Evolutionary conservation across 2,329 filamentous ascomycete species (phyloP).

Genomic region (Fusarium austroafricanum): DNA sequence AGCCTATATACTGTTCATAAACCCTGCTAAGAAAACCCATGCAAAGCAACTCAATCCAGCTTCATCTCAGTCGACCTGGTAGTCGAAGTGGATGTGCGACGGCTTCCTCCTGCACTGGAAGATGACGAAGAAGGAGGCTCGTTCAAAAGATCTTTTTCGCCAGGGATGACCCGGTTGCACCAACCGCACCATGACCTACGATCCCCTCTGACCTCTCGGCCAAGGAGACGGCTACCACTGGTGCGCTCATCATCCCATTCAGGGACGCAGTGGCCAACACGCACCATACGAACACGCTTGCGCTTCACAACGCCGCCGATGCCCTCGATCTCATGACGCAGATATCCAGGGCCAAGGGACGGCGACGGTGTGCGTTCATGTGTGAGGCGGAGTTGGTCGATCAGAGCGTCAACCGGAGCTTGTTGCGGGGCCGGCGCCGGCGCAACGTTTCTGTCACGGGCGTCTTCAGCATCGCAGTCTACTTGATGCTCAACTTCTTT

Average conservation of each 20-base stretch:
- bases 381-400: slow-evolving; percentile 48
- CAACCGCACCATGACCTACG: slow-evolving; percentile 91
- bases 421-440: slow-evolving; percentile 30
- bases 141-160: slow-evolving; percentile 57
- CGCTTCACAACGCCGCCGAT: slow-evolving; percentile 90
- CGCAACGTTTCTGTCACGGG: slow-evolving; percentile 57
- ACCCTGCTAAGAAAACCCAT: not conserved
- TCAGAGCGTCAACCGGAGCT: slow-evolving; percentile 43
- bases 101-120: slow-evolving; percentile 39
- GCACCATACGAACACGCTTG: slow-evolving; percentile 84
- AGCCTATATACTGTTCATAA: not conserved
- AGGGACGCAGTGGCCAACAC: slow-evolving; percentile 84
- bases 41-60: slow-evolving; percentile 5
- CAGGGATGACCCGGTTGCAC: slow-evolving; percentile 82
- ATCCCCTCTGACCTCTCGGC: slow-evolving; percentile 74
- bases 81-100: slow-evolving; percentile 42
- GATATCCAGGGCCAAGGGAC: slow-evolving; percentile 77
- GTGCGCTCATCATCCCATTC: slow-evolving; percentile 85
- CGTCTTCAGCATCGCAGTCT: slow-evolving; percentile 85
- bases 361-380: slow-evolving; percentile 59
- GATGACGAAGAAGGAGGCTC: slow-evolving; percentile 43
- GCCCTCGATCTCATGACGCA: slow-evolving; percentile 89
- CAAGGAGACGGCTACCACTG: slow-evolving; percentile 70
- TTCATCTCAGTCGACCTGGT: slow-evolving; percentile 30
- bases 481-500: slow-evolving; percentile 84